phyloP scores from a whole-genome alignment of 108 stramenopile genomes.

The Stephanodiscus minutulus region DNA sequence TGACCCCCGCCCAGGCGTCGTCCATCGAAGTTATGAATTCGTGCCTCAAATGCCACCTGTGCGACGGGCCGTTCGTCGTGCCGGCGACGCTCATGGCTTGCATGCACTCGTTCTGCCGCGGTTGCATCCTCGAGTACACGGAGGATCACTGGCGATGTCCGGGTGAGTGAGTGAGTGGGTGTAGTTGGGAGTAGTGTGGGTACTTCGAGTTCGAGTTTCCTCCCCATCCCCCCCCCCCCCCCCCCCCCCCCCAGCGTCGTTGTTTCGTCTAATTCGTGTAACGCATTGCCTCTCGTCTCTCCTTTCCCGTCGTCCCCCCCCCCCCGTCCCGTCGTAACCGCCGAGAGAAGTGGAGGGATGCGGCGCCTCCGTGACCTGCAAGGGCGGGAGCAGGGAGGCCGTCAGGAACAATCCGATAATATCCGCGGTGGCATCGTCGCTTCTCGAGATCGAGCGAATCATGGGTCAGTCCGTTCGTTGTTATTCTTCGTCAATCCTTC shows the following conservation, averaged over 20 bases:
- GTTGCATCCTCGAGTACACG: conserved; percentile 32
- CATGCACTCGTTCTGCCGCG: conserved; percentile 38
- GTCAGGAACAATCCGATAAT: conserved; percentile 31
- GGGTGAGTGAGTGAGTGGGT: no score
- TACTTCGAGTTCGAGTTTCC: no score
- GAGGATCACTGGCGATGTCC: conserved; percentile 37
- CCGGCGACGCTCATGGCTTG: conserved; percentile 30
- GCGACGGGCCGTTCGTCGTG: conserved; percentile 15
- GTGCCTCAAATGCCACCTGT: conserved; percentile 31
- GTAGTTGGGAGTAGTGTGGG: no score
- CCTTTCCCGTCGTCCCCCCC: no score
- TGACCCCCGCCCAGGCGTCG: conserved; percentile 19
- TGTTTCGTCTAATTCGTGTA: no score
- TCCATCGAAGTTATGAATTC: conserved; percentile 24
- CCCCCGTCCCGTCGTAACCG: not conserved
- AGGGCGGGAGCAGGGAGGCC: conserved; percentile 18
- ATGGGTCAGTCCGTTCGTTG: conserved; percentile 10
- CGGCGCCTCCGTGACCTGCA: conserved; percentile 27
- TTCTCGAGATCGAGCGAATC: conserved; percentile 17
- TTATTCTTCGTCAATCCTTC: not conserved
- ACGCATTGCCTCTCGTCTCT: no score
- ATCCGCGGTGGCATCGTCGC: conserved; percentile 18
- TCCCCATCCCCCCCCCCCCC: not conserved
- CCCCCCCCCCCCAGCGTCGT: no score
- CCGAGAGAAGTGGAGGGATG: conserved; percentile 28